Percentiles rank a stretch among this genome's conserved stretches.
Evolutionary conservation across 2,329 filamentous ascomycete species (phyloP).

Genomic region (Myriosclerotinia duriaeana): DNA sequence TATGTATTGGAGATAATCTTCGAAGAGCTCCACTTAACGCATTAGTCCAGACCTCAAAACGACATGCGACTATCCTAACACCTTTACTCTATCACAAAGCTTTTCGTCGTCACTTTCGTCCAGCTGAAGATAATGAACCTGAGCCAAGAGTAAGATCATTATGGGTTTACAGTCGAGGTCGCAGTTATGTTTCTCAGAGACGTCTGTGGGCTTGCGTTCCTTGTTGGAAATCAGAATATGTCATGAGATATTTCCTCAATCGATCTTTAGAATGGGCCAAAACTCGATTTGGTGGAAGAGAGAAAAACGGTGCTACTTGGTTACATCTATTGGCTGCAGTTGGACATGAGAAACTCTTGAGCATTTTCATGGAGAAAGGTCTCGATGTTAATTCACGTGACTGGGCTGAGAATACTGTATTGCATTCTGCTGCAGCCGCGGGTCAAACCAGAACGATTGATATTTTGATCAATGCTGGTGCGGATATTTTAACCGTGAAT

Average conservation of each 20-base stretch:
- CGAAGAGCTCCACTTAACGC: constrained; percentile 19
- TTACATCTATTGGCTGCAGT: constrained; percentile 18
- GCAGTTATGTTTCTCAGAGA: constrained; percentile 21
- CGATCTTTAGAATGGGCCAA: constrained; percentile 19
- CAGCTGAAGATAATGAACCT: constrained; percentile 10
- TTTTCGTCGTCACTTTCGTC: constrained; percentile 21
- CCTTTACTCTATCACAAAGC: constrained; percentile 19
- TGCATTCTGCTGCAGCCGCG: constrained; percentile 13
- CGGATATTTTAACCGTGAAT: constrained; percentile 6
- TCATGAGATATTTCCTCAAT: constrained; percentile 12
- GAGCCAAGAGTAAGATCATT: constrained; percentile 19
- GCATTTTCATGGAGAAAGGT: constrained; percentile 15
- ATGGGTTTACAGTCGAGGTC: constrained; percentile 23
- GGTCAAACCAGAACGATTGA: background rate
- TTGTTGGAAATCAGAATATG: constrained; percentile 16
- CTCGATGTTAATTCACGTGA: constrained; percentile 20
- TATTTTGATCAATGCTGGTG: constrained; percentile 6
- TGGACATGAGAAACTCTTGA: constrained; percentile 16
- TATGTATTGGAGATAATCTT: constrained; percentile 15
- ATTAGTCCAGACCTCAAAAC: constrained; percentile 17
- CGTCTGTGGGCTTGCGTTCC: constrained; percentile 16
- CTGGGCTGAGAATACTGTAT: constrained; percentile 16
- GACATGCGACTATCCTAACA: constrained; percentile 11
- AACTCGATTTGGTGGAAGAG: constrained; percentile 20
- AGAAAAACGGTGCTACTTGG: constrained; percentile 24